These are phyloP conservation scores for Parachaetomium inaequale DNA, from an alignment of 495 filamentous ascomycete species.

Conservation along the genomic window DNA sequence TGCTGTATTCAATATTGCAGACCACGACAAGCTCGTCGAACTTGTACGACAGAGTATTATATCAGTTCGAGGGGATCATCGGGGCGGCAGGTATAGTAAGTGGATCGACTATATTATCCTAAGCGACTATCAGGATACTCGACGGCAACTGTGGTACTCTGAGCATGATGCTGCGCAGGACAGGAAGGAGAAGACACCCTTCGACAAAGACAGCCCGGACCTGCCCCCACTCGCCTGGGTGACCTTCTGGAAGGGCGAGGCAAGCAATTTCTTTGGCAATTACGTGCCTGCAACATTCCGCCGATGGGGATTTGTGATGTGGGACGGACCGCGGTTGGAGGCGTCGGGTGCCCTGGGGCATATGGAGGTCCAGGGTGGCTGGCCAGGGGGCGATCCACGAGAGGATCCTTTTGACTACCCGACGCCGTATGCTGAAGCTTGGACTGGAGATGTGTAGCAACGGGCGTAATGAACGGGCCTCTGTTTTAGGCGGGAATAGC, in stretches of 20 bases:
- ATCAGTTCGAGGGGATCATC: background rate
- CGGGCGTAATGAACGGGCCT: too few species aligned
- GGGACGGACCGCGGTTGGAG: constrained; percentile 1
- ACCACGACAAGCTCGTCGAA: background rate
- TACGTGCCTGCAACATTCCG: background rate
- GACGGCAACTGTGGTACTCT: background rate
- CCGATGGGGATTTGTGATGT: constrained; percentile 12
- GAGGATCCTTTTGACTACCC: too few species aligned
- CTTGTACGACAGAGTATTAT: background rate
- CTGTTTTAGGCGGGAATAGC: too few species aligned
- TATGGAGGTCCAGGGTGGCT: background rate
- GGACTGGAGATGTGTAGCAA: too few species aligned
- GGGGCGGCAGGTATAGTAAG: background rate
- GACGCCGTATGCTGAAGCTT: too few species aligned
- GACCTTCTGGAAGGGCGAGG: constrained; percentile 1
- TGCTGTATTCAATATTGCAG: background rate
- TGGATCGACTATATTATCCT: background rate
- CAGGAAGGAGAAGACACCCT: background rate
- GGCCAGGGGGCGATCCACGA: background rate
- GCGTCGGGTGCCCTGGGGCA: background rate
- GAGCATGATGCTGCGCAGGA: background rate
- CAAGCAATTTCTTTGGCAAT: background rate
- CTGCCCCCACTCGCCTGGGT: constrained; percentile 1
- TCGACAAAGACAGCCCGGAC: background rate
- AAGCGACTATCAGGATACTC: background rate